phyloP scores from a whole-genome alignment of 768 basidiomycete species.

The Amanita pseudoporphyria region DNA sequence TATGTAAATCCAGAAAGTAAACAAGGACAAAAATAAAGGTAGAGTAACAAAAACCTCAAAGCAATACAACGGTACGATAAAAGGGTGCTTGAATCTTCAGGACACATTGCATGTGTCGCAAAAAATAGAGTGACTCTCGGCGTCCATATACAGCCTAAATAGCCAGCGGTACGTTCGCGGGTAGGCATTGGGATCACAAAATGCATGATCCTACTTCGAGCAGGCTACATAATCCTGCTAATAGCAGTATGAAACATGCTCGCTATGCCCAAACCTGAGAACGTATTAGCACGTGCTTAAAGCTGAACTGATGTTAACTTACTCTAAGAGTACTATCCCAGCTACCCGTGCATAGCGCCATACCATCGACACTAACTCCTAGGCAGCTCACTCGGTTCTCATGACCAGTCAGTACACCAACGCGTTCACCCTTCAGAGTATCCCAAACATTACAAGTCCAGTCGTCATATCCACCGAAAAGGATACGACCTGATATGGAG shows the following conservation, averaged over 20 bases:
- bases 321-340: conserved; percentile 98
- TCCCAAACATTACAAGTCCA: conserved; percentile 99
- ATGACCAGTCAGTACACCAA: conserved; percentile 94
- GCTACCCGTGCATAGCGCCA: conserved; percentile 97
- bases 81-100: not conserved
- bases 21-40: not conserved
- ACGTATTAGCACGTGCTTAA: conserved; percentile 8
- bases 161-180: not conserved
- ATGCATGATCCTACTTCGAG: not conserved
- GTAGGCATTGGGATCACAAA: not conserved
- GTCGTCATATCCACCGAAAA: conserved; percentile 98
- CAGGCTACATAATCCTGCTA: conserved; percentile 1
- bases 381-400: conserved; percentile 97
- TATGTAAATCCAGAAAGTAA: conserved; percentile 2
- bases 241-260: conserved; percentile 1
- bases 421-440: conserved; percentile 95
- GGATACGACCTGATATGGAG: conserved; percentile 92
- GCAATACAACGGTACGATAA: not conserved
- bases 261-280: conserved; percentile 77
- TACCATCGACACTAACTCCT: conserved; percentile 92
- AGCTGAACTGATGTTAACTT: conserved; percentile 19
- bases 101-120: not conserved
- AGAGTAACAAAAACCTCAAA: not conserved
- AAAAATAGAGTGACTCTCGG: conserved; percentile 2
- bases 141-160: not conserved